These are phyloP conservation scores for Elsinoe necatrix DNA, from an alignment of 2,329 filamentous ascomycete species.

Conservation along the genomic window DNA sequence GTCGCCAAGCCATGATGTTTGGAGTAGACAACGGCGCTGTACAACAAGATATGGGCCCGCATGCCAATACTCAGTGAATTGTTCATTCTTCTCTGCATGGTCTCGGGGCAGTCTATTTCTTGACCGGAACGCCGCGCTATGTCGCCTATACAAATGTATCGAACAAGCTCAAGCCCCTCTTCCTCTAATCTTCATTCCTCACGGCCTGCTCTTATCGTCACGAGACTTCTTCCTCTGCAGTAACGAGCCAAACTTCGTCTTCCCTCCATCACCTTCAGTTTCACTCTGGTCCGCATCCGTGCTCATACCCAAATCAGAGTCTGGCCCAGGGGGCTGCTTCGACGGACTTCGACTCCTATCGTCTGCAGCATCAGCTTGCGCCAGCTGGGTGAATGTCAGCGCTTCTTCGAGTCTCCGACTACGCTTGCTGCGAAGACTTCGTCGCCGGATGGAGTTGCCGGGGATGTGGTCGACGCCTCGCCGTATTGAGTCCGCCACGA, in stretches of 20 bases:
- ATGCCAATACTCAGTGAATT: too few species aligned
- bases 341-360: constrained; percentile 3
- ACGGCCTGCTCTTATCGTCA: neutral
- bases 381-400: constrained; percentile 2
- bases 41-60: too few species aligned
- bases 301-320: neutral
- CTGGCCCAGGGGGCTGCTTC: neutral
- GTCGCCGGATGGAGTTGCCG: constrained; percentile 1
- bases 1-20: too few species aligned
- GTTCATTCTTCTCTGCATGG: too few species aligned
- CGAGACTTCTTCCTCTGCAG: neutral
- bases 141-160: neutral
- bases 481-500: constrained; percentile 58
- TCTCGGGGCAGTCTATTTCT: neutral
- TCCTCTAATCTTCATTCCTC: neutral
- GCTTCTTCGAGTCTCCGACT: constrained; percentile 10
- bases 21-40: too few species aligned
- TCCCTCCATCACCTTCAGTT: neutral
- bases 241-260: constrained; percentile 1
- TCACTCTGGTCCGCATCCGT: constrained; percentile 8
- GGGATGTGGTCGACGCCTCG: constrained; percentile 38
- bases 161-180: neutral
- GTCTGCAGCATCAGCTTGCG: neutral
- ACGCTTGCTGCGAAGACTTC: constrained; percentile 9
- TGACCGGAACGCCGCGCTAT: constrained; percentile 12